phyloP scores from a whole-genome alignment of 2,329 filamentous ascomycete species.

The Fonsecaea erecta region DNA sequence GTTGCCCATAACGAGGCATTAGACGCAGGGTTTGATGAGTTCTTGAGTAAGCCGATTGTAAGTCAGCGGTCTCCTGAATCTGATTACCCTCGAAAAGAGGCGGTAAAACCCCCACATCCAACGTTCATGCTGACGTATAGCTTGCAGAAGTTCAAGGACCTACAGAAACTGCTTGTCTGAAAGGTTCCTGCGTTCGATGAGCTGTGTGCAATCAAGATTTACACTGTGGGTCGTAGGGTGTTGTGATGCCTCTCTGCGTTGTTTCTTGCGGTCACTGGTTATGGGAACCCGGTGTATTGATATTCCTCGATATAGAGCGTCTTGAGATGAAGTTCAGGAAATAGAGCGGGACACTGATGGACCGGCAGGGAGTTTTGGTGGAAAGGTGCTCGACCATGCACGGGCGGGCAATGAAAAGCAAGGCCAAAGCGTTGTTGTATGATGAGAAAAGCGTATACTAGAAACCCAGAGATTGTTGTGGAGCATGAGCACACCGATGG shows the following conservation, averaged over 20 bases:
- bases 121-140: neutral
- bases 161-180: conserved; percentile 26
- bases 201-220: neutral
- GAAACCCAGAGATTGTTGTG: too few relatives aligned
- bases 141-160: conserved; percentile 29
- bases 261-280: neutral
- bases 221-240: neutral
- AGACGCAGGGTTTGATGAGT: conserved; percentile 51
- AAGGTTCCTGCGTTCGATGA: neutral
- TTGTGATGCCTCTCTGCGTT: neutral
- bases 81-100: neutral
- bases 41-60: conserved; percentile 53
- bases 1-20: conserved; percentile 51
- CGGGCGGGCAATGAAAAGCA: too few relatives aligned
- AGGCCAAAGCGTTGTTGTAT: too few relatives aligned
- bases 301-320: neutral
- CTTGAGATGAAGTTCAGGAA: neutral
- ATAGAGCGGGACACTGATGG: neutral
- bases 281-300: neutral
- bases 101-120: neutral
- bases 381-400: too few relatives aligned
- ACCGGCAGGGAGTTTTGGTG: too few relatives aligned
- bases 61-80: neutral
- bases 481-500: too few relatives aligned
- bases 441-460: too few relatives aligned